phyloP scores from a whole-genome alignment of 768 basidiomycete species.

The Lactarius trivialis region DNA sequence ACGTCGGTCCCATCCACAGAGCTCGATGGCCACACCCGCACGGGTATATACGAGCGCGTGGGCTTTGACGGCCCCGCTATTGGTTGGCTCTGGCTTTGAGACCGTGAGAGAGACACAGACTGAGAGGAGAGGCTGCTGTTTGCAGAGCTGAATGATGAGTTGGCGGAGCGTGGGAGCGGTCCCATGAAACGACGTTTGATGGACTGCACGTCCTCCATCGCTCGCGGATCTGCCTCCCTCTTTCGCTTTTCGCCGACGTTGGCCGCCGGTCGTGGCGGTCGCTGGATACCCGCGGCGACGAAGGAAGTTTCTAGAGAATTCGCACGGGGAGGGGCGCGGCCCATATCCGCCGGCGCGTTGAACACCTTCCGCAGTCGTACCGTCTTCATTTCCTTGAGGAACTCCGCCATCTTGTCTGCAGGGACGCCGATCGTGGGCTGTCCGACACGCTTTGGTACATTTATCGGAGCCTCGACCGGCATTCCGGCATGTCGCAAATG shows the following conservation, averaged over 20 bases:
- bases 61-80: conserved; percentile 9
- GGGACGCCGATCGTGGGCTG: conserved; percentile 67
- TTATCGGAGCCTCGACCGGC: conserved; percentile 66
- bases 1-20: conserved; percentile 23
- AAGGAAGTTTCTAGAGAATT: conserved; percentile 4
- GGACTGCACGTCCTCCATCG: background rate
- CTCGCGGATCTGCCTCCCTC: conserved; percentile 7
- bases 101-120: background rate
- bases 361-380: conserved; percentile 57
- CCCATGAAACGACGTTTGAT: conserved; percentile 16
- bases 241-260: conserved; percentile 18
- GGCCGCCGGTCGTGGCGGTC: conserved; percentile 5
- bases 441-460: conserved; percentile 42
- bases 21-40: conserved; percentile 18
- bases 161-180: conserved; percentile 6
- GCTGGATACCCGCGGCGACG: conserved; percentile 9
- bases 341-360: conserved; percentile 26
- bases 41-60: conserved; percentile 7
- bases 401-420: conserved; percentile 78
- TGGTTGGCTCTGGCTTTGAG: conserved; percentile 9
- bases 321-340: conserved; percentile 17
- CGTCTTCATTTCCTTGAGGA: conserved; percentile 73
- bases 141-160: conserved; percentile 3
- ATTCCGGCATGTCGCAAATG: conserved; percentile 49
- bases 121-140: conserved; percentile 13